These are phyloP conservation scores for Neoscytalidium dimidiatum DNA, from an alignment of 2,329 filamentous ascomycete genomes.

Conservation along the genomic window DNA sequence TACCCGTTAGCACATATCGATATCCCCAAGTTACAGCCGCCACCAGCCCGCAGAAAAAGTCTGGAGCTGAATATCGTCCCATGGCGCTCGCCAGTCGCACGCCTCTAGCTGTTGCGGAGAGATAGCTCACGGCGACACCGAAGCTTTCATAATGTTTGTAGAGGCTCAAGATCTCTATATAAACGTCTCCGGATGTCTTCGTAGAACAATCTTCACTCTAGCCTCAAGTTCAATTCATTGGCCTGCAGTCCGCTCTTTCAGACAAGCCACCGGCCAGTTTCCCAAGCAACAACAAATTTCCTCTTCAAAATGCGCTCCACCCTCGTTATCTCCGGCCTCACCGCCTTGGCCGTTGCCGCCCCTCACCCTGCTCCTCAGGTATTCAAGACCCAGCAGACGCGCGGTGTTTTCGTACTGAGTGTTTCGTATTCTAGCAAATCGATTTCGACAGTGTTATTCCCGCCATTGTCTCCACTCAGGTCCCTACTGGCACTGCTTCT, in stretches of 20 bases:
- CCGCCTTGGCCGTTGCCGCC: background rate
- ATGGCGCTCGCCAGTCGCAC: background rate
- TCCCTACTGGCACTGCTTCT: conserved; percentile 28
- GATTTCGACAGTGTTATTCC: conserved; percentile 32
- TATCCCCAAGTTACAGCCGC: background rate
- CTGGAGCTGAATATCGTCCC: background rate
- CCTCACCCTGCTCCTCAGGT: conserved; percentile 21
- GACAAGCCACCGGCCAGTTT: background rate
- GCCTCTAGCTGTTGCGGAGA: background rate
- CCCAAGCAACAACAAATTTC: background rate
- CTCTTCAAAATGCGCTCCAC: background rate
- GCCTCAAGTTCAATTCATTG: background rate
- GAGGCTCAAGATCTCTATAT: background rate
- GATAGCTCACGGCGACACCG: background rate
- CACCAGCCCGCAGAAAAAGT: background rate
- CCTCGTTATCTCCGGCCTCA: background rate
- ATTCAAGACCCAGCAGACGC: background rate
- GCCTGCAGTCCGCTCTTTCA: background rate
- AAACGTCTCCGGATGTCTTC: background rate
- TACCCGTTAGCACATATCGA: background rate
- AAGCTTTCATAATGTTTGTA: background rate
- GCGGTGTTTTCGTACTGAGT: too few species aligned
- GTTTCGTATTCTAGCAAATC: conserved; percentile 28
- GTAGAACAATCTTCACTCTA: background rate
- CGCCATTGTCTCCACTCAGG: conserved; percentile 24